phyloP scores from a whole-genome alignment of 2,329 filamentous ascomycete genomes.

The Huntiella decipiens region DNA sequence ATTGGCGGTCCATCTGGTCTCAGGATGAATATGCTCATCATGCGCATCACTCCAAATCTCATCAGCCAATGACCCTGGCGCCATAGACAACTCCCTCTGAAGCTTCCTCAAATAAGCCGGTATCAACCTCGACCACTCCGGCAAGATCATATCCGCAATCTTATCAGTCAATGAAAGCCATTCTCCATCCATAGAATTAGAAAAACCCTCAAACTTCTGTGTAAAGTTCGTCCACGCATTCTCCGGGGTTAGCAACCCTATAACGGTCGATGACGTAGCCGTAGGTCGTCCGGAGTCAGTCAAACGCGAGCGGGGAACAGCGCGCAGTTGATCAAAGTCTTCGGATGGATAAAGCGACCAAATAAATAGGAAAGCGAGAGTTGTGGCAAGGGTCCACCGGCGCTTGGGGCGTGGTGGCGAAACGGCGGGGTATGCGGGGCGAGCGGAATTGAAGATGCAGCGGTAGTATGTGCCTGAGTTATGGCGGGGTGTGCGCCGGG shows the following conservation, averaged over 20 bases:
- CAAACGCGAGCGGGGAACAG: background rate
- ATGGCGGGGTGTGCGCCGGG: background rate
- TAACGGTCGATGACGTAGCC: background rate
- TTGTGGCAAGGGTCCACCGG: background rate
- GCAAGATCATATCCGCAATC: constrained; percentile 54
- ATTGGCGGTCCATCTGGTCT: constrained; percentile 62
- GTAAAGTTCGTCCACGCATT: constrained; percentile 31
- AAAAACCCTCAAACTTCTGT: constrained; percentile 31
- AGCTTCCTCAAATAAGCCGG: constrained; percentile 66
- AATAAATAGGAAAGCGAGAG: constrained; percentile 18
- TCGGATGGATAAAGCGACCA: constrained; percentile 27
- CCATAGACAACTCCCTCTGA: constrained; percentile 71
- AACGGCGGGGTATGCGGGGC: background rate
- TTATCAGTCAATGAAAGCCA: constrained; percentile 35
- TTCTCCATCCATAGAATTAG: constrained; percentile 33
- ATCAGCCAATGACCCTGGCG: constrained; percentile 70
- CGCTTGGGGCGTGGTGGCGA: background rate
- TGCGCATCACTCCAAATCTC: constrained; percentile 89
- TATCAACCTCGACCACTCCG: constrained; percentile 61
- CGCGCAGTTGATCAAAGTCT: constrained; percentile 18
- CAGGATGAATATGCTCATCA: constrained; percentile 65
- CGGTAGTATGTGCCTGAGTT: constrained; percentile 8
- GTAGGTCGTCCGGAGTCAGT: background rate
- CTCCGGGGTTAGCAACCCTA: constrained; percentile 8
- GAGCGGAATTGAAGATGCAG: constrained; percentile 8